Percentiles rank a stretch among this genome's conserved stretches.
These are phyloP conservation scores for Santalum album DNA, from an alignment of 164 flowering plant genomes.

Conservation along the genomic window DNA sequence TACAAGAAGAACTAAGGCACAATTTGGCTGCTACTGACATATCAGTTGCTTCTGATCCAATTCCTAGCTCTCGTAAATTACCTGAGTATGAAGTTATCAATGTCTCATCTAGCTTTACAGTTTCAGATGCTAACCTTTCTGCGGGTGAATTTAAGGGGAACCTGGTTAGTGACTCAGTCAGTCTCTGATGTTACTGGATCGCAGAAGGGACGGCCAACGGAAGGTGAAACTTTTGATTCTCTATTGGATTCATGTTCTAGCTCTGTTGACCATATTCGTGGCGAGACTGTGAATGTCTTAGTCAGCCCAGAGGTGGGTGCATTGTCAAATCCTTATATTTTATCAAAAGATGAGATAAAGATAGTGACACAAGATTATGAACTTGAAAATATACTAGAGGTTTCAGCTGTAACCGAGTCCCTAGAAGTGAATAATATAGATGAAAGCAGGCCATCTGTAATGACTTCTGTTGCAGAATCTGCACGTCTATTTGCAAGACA, in stretches of 20 bases:
- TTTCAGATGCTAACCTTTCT: constrained; percentile 17
- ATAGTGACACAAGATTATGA: constrained; percentile 17
- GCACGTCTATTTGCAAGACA: constrained; percentile 22
- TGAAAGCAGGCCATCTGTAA: constrained; percentile 23
- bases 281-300: constrained; percentile 17
- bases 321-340: constrained; percentile 19
- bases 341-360: constrained; percentile 15
- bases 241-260: constrained; percentile 19
- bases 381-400: constrained; percentile 15
- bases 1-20: constrained; percentile 29
- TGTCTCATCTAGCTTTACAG: constrained; percentile 22
- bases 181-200: constrained; percentile 15
- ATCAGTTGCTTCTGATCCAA: constrained; percentile 20
- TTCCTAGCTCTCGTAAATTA: constrained; percentile 14
- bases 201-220: constrained; percentile 17
- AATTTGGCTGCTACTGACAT: constrained; percentile 24
- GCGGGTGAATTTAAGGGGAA: constrained; percentile 22
- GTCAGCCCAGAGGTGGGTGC: constrained; percentile 23
- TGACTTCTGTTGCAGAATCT: constrained; percentile 21
- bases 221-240: constrained; percentile 13
- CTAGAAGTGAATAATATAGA: constrained; percentile 19
- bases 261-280: constrained; percentile 14
- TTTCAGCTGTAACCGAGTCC: constrained; percentile 21
- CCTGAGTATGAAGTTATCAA: constrained; percentile 18
- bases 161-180: constrained; percentile 11